Conservation (phyloP, 179 eudicot species). For the Carnegiea gigantea region DNA sequence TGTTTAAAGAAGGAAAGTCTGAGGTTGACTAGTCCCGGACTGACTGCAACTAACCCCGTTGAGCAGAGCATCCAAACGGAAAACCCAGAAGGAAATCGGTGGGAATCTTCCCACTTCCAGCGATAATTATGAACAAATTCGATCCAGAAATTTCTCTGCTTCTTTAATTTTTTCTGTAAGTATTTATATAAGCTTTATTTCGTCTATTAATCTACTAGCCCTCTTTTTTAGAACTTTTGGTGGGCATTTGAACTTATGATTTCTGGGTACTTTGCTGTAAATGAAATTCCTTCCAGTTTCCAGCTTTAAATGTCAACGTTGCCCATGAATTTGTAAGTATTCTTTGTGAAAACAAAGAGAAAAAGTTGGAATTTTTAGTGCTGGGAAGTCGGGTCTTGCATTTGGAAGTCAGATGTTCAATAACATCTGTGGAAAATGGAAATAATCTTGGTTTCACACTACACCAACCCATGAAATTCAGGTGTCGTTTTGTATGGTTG, state of each 20-base stretch:
- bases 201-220: neutral
- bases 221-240: neutral
- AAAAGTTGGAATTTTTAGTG: neutral
- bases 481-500: neutral
- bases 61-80: neutral
- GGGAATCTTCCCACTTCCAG: neutral
- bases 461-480: neutral
- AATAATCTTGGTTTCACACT: conserved; percentile 19
- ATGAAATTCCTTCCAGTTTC: neutral
- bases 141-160: neutral
- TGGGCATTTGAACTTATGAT: neutral
- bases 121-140: neutral
- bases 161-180: neutral
- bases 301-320: neutral
- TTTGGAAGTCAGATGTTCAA: conserved; percentile 9
- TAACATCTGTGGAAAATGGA: neutral
- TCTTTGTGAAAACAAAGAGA: too few species aligned
- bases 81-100: neutral
- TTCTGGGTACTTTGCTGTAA: neutral
- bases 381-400: conserved; percentile 21
- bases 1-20: neutral
- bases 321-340: neutral
- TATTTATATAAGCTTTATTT: neutral
- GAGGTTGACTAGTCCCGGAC: neutral
- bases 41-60: neutral